Conservation (phyloP, 306 rosid genomes). For the Vigna radiata region DNA sequence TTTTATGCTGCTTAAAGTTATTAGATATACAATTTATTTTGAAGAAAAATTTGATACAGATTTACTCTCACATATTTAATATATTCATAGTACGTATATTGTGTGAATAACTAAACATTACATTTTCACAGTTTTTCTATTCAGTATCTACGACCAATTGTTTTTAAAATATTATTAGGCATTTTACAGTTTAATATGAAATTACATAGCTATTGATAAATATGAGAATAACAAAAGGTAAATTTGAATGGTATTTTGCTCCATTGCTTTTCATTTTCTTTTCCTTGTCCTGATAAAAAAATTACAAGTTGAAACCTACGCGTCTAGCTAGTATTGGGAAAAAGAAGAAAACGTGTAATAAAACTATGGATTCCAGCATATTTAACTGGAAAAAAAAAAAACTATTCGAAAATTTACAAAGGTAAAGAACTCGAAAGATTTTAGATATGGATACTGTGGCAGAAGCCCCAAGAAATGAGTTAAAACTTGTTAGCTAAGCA, state of each 20-base stretch:
- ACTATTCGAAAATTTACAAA: slow-evolving; percentile 53
- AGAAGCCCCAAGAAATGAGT: slow-evolving; percentile 34
- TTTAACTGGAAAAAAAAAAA: neutral
- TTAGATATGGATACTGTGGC: slow-evolving; percentile 31
- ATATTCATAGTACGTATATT: neutral
- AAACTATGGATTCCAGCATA: slow-evolving; percentile 46
- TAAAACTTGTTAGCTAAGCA: slow-evolving; percentile 41
- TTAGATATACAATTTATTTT: no score
- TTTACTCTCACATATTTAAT: neutral
- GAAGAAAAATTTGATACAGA: no score
- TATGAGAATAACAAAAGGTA: slow-evolving; percentile 21
- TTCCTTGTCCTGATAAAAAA: slow-evolving; percentile 51
- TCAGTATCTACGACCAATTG: neutral
- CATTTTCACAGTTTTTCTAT: neutral
- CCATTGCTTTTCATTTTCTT: slow-evolving; percentile 52
- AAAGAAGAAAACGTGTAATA: neutral
- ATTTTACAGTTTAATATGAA: neutral
- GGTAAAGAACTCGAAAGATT: slow-evolving; percentile 47
- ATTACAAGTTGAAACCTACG: slow-evolving; percentile 55
- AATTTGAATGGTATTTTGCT: slow-evolving; percentile 39
- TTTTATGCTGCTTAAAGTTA: no score
- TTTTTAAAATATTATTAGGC: neutral
- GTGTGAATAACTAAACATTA: neutral
- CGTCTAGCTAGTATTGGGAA: slow-evolving; percentile 46
- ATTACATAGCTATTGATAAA: neutral